Conservation (phyloP, 768 basidiomycete genomes). For the Tulasnella sp. region DNA sequence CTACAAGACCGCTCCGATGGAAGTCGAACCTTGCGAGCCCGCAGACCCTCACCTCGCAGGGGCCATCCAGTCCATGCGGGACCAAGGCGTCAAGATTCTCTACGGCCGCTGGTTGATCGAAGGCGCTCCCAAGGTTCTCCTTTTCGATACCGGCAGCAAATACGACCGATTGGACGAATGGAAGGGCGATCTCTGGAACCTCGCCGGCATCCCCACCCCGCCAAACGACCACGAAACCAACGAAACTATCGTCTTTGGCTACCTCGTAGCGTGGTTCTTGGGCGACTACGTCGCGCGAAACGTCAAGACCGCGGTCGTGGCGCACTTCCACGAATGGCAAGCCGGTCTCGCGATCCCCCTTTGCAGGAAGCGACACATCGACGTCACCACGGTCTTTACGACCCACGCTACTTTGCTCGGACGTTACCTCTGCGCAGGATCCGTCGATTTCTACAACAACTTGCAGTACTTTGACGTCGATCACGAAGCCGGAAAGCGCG, state of each 20-base stretch:
- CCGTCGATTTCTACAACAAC: slow-evolving; percentile 99
- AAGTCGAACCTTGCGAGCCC: slow-evolving; percentile 92
- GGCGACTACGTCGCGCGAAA: slow-evolving; percentile 53
- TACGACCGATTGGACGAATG: slow-evolving; percentile 91
- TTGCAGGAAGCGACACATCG: slow-evolving; percentile 93
- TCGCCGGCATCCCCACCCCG: slow-evolving; percentile 95
- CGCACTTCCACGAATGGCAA: slow-evolving; percentile 99
- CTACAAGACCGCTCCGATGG: slow-evolving; percentile 98
- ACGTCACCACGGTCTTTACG: slow-evolving; percentile 97
- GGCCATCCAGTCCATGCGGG: slow-evolving; percentile 76
- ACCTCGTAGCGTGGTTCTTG: slow-evolving; percentile 99
- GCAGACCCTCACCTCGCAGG: slow-evolving; percentile 70
- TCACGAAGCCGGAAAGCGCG: slow-evolving; percentile 97
- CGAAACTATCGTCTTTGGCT: slow-evolving; percentile 95
- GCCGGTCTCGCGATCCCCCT: slow-evolving; percentile 93
- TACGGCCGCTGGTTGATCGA: slow-evolving; percentile 99
- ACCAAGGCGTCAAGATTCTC: slow-evolving; percentile 86
- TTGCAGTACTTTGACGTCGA: slow-evolving; percentile 99
- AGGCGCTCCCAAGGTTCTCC: slow-evolving; percentile 87
- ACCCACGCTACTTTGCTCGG: slow-evolving; percentile 98
- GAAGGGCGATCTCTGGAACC: slow-evolving; percentile 98
- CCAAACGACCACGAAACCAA: slow-evolving; percentile 97
- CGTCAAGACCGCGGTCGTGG: slow-evolving; percentile 71
- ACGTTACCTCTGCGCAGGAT: slow-evolving; percentile 96
- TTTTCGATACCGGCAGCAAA: slow-evolving; percentile 91